Evolutionary conservation across 2,329 filamentous ascomycete species (phyloP), one percentile per base, ranked within the genome.

Genomic region (Meredithiella fracta): DNA sequence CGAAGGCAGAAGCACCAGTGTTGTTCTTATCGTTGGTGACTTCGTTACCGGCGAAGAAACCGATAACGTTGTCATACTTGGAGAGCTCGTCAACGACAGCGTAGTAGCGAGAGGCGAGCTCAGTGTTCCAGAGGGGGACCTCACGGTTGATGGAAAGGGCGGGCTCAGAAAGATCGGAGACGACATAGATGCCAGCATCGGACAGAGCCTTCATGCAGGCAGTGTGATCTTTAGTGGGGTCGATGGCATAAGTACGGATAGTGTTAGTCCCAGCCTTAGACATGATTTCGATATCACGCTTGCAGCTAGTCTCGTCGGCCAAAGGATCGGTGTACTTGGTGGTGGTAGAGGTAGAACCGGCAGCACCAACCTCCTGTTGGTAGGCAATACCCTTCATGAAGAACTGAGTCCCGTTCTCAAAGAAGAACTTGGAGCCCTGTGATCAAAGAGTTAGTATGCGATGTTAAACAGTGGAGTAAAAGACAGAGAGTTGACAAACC

Each of bases 11-110:
- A 53, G 91, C 87, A 60, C 78, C 73, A 53, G 91, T 97, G 79
- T 95, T 96, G 77, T 83, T 90, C 63, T 76, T 75, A 64, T 82
- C 78, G 76, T 96, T 94, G 64, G 88, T 84, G 60, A 98, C 92
- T 73, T 98, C 92, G 72, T 98, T 98, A 67, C 92, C 92, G 63
- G 90, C 91, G 69, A 98, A 97, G 83, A 97, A 98, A 64, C 92
- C 92, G 61, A 98, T 82, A 53, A 87, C 83, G 72, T 98, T 98
- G 70, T 79, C 77, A 77, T 94, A 97, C 67, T 86, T 76, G 63
- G 78, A 75, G 64, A 98, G 74, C 60, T 79, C 76, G 66, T 97
- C 90, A 59, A 98, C 73, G 59, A 98, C 92, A 31, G 72, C 71
- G 58, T 82, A 86, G 76, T 97, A 98, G 61, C 88, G 86, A 37